A percentile compares a stretch with the other conserved stretches of the same genome.
These are phyloP conservation scores for Boletus tomentosulus DNA, from an alignment of 768 basidiomycete genomes.

Conservation along the genomic window DNA sequence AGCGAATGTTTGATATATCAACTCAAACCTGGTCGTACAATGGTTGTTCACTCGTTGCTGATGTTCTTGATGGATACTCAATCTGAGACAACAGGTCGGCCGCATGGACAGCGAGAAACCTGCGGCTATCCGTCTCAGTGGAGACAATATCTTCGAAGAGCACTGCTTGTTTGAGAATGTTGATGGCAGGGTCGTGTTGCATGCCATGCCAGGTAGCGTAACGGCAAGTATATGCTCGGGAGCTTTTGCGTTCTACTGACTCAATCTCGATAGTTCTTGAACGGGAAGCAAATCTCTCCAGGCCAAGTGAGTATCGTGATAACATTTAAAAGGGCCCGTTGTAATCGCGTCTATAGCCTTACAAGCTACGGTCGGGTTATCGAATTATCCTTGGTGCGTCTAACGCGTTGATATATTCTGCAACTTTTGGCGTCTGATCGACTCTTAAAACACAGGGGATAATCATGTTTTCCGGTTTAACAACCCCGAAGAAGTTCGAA, in stretches of 20 bases:
- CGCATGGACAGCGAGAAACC: conserved; percentile 76
- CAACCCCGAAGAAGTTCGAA: conserved; percentile 91
- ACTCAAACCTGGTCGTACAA: conserved; percentile 78
- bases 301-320: conserved; percentile 53
- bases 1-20: conserved; percentile 94
- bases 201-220: conserved; percentile 73
- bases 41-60: conserved; percentile 40
- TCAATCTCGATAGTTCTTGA: conserved; percentile 64
- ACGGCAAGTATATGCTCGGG: conserved; percentile 51
- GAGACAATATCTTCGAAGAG: conserved; percentile 85
- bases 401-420: background rate
- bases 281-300: conserved; percentile 82
- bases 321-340: conserved; percentile 3
- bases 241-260: conserved; percentile 11
- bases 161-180: conserved; percentile 90
- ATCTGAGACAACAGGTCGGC: conserved; percentile 57
- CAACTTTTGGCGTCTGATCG: conserved; percentile 1
- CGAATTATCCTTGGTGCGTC: conserved; percentile 88
- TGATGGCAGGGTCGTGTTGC: conserved; percentile 79
- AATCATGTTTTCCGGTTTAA: conserved; percentile 98
- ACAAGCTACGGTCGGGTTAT: conserved; percentile 90
- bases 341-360: conserved; percentile 40
- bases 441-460: conserved; percentile 55
- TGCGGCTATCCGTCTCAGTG: conserved; percentile 88
- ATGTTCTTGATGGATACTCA: conserved; percentile 13